These are phyloP conservation scores for Setaria italica DNA, from an alignment of 202 grass and related monocot species.

Conservation along the genomic window DNA sequence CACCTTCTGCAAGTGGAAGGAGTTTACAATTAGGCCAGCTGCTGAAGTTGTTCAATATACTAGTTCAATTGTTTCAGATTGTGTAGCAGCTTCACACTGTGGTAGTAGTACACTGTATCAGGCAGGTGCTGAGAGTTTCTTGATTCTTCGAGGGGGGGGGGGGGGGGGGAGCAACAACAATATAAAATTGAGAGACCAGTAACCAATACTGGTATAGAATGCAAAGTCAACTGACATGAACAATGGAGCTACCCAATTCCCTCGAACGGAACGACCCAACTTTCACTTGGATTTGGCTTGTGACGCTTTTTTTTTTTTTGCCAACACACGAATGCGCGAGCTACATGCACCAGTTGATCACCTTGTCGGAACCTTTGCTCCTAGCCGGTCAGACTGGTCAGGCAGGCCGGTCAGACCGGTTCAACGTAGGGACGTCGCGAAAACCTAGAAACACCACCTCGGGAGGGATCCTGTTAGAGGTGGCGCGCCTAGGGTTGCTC, in stretches of 20 bases:
- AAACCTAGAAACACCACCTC: too few relatives aligned
- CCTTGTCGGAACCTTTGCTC: too few relatives aligned
- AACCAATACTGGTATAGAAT: constrained; percentile 12
- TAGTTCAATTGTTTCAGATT: not conserved
- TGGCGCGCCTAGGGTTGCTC: too few relatives aligned
- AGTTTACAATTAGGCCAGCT: constrained; percentile 15
- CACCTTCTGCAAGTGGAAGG: constrained; percentile 25
- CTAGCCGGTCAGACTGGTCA: too few relatives aligned
- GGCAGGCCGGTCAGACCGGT: too few relatives aligned
- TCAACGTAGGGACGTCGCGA: too few relatives aligned
- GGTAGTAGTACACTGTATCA: constrained; percentile 21
- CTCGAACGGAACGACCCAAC: not conserved
- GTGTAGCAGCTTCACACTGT: not conserved
- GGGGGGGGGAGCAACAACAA: not conserved
- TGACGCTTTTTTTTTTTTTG: too few relatives aligned
- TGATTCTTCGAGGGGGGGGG: not conserved
- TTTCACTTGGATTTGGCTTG: constrained; percentile 1
- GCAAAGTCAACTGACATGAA: constrained; percentile 43
- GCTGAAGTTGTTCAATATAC: not conserved
- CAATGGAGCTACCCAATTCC: not conserved
- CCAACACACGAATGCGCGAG: too few relatives aligned
- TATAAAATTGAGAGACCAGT: constrained; percentile 16
- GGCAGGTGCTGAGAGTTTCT: constrained; percentile 22
- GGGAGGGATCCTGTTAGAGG: too few relatives aligned
- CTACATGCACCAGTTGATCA: too few relatives aligned